Evolutionary conservation across 495 filamentous ascomycete species (phyloP).

Genomic region (Pyrenula massariospora): DNA sequence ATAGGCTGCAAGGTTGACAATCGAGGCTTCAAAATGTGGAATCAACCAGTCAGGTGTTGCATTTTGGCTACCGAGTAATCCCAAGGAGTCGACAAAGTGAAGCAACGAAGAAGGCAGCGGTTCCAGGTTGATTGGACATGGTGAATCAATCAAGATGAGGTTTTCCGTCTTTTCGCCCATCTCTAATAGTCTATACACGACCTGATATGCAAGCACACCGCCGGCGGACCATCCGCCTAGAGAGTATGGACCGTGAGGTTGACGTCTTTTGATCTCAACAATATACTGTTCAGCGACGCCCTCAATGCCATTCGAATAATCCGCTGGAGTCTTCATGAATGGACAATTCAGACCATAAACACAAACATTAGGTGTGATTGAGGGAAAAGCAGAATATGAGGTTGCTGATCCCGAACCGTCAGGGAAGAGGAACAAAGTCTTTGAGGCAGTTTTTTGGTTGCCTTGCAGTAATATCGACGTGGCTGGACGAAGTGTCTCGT

Average conservation of each 20-base stretch:
- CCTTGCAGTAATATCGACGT: conserved; percentile 52
- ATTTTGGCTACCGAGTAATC: conserved; percentile 32
- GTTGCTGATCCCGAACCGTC: conserved; percentile 64
- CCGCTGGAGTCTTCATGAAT: conserved; percentile 44
- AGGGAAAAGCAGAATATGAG: conserved; percentile 45
- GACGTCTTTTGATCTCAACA: conserved; percentile 48
- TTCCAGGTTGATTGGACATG: conserved; percentile 12
- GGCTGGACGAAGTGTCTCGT: too few relatives aligned
- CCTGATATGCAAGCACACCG: conserved; percentile 31
- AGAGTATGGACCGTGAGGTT: conserved; percentile 55
- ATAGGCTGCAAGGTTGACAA: conserved; percentile 64
- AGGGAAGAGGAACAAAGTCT: conserved; percentile 62
- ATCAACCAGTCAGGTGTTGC: conserved; percentile 66
- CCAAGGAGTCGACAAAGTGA: conserved; percentile 26
- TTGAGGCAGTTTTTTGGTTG: conserved; percentile 38
- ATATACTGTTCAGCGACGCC: conserved; percentile 44
- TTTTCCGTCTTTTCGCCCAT: conserved; percentile 15
- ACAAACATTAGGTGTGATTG: conserved; percentile 25
- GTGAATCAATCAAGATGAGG: conserved; percentile 27
- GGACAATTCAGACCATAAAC: conserved; percentile 54
- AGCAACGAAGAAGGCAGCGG: conserved; percentile 16
- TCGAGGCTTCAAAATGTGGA: conserved; percentile 70
- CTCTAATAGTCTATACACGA: conserved; percentile 16
- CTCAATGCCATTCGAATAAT: conserved; percentile 13
- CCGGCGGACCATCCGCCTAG: conserved; percentile 47